These are phyloP conservation scores for Escovopsis sp. DNA, from an alignment of 2,329 filamentous ascomycete genomes.

Conservation along the genomic window DNA sequence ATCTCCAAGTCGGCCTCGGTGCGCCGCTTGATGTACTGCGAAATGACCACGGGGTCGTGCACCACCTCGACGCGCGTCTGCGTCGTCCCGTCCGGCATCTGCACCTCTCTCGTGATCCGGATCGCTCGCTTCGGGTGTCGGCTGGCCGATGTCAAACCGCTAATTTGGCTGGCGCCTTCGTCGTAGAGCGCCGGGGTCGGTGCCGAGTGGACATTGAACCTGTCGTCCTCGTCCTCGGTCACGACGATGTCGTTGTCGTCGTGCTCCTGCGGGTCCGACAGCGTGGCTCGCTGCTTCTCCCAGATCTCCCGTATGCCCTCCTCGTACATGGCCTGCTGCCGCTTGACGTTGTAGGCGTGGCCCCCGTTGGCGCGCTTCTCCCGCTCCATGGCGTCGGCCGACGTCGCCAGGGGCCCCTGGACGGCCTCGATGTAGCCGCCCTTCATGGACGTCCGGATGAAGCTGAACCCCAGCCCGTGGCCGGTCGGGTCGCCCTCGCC, in stretches of 20 bases:
- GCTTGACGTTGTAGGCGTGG: slow-evolving; percentile 94
- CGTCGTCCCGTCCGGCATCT: slow-evolving; percentile 29
- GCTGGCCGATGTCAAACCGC: slow-evolving; percentile 49
- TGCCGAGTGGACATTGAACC: slow-evolving; percentile 57
- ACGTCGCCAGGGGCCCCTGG: slow-evolving; percentile 47
- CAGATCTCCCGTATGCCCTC: slow-evolving; percentile 85
- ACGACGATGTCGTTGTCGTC: slow-evolving; percentile 45
- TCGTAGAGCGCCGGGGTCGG: slow-evolving; percentile 53
- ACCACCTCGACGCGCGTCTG: slow-evolving; percentile 55
- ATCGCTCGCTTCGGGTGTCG: slow-evolving; percentile 52
- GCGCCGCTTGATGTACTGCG: slow-evolving; percentile 71
- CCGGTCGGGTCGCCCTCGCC: slow-evolving; percentile 91
- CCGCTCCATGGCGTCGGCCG: slow-evolving; percentile 74
- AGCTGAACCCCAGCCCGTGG: slow-evolving; percentile 86
- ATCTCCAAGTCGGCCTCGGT: slow-evolving; percentile 55
- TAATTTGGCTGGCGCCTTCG: slow-evolving; percentile 69
- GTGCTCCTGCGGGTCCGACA: slow-evolving; percentile 58
- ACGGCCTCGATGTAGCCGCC: slow-evolving; percentile 82
- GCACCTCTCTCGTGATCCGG: slow-evolving; percentile 55
- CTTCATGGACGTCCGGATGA: slow-evolving; percentile 98
- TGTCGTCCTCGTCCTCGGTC: slow-evolving; percentile 47
- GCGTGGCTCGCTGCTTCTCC: slow-evolving; percentile 68
- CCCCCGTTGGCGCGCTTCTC: slow-evolving; percentile 82
- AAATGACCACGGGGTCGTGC: slow-evolving; percentile 73
- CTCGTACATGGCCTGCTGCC: slow-evolving; percentile 84